These are phyloP conservation scores for Suillus discolor DNA, from an alignment of 768 basidiomycete genomes.

Conservation along the genomic window DNA sequence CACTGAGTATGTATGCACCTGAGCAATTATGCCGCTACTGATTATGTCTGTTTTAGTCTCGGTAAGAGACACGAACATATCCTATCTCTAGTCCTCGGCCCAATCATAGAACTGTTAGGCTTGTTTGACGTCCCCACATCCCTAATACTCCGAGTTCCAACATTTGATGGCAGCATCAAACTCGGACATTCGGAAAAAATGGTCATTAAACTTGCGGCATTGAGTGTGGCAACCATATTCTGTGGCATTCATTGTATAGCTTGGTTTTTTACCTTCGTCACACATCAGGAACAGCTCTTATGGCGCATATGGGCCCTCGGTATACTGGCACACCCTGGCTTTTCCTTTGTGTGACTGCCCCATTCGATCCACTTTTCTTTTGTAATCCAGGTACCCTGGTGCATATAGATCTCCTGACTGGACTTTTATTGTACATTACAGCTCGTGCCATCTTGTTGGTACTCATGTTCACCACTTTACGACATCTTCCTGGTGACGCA, in stretches of 20 bases:
- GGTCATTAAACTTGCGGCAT: background rate
- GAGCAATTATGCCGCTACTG: no score
- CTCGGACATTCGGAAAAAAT: rapidly evolving
- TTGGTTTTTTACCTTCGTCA: constrained; percentile 25
- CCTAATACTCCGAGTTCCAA: background rate
- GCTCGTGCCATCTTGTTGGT: background rate
- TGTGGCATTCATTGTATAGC: constrained; percentile 30
- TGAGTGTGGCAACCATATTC: constrained; percentile 19
- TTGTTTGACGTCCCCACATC: no score
- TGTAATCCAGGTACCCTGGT: no score
- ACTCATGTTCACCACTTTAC: background rate
- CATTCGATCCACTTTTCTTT: no score
- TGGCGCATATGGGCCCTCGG: constrained; percentile 22
- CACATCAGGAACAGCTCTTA: constrained; percentile 15
- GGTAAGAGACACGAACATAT: no score
- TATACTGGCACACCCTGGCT: constrained; percentile 8
- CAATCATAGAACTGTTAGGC: no score
- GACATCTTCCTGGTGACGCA: background rate
- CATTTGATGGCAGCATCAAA: background rate
- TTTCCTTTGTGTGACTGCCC: background rate
- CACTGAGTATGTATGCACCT: no score
- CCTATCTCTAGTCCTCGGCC: no score
- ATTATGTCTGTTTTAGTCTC: no score
- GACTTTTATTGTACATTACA: background rate
- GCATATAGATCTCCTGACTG: no score